Evolutionary conservation across 352 stramenopile species (phyloP).

Genomic region (Blastocystis sp.): DNA sequence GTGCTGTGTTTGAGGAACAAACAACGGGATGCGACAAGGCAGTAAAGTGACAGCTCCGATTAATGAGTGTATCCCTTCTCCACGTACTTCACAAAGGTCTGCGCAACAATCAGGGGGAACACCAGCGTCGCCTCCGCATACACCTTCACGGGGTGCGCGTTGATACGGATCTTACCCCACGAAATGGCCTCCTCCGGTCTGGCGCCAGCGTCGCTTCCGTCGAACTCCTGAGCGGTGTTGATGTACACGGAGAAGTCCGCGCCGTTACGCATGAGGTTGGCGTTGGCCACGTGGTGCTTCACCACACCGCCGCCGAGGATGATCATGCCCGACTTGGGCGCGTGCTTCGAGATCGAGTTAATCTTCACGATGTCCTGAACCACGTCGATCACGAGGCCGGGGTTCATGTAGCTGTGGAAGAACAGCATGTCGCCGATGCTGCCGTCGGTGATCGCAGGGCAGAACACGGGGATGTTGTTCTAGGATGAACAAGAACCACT

Average conservation of each 20-base stretch:
- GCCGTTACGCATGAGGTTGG: constrained; percentile 99
- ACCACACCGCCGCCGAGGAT: constrained; percentile 94
- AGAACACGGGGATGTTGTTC: constrained; percentile 99
- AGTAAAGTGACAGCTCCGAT: background rate
- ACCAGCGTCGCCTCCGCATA: constrained; percentile 94
- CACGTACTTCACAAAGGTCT: constrained; percentile 92
- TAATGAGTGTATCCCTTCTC: constrained; percentile 66
- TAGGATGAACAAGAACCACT: background rate
- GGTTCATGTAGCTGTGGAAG: constrained; percentile 98
- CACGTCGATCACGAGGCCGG: constrained; percentile 94
- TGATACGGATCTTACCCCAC: constrained; percentile 95
- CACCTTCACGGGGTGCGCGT: constrained; percentile 89
- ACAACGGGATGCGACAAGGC: background rate
- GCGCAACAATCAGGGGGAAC: constrained; percentile 95
- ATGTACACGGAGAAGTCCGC: constrained; percentile 97
- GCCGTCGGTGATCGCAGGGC: constrained; percentile 95
- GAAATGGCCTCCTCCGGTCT: constrained; percentile 96
- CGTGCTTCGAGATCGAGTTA: constrained; percentile 92
- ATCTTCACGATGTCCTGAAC: constrained; percentile 91
- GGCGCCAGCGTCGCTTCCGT: constrained; percentile 94
- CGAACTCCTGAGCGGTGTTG: constrained; percentile 97
- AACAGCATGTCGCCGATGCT: constrained; percentile 99
- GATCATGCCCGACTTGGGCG: constrained; percentile 90
- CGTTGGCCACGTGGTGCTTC: constrained; percentile 99
- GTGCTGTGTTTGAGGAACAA: constrained; percentile 42